These are phyloP conservation scores for Penicillium malachiteum DNA, from an alignment of 495 filamentous ascomycete genomes.

Conservation along the genomic window DNA sequence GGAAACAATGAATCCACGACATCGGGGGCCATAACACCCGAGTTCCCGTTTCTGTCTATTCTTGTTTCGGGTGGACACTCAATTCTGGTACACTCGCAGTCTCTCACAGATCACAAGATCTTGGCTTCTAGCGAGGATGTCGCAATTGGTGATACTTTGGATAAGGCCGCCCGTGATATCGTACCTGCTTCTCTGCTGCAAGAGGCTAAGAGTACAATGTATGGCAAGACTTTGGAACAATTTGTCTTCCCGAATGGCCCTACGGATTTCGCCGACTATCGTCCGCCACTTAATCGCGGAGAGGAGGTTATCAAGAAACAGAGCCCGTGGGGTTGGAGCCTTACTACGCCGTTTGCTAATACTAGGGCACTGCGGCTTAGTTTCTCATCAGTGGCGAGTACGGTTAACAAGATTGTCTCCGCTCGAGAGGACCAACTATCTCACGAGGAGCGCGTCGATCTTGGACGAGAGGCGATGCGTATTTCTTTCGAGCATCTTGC, in stretches of 20 bases:
- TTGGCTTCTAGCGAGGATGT: constrained; percentile 71
- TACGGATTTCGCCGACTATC: constrained; percentile 54
- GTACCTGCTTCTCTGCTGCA: constrained; percentile 55
- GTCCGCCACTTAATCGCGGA: constrained; percentile 49
- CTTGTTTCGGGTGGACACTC: constrained; percentile 95
- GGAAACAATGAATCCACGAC: not conserved
- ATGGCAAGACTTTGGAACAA: constrained; percentile 64
- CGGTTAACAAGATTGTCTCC: constrained; percentile 48
- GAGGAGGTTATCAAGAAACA: constrained; percentile 48
- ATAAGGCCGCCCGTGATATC: constrained; percentile 77
- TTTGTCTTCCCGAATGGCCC: constrained; percentile 70
- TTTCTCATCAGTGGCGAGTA: constrained; percentile 62
- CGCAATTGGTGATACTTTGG: constrained; percentile 80
- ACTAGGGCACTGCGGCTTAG: constrained; percentile 56
- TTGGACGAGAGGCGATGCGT: constrained; percentile 73
- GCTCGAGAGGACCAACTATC: constrained; percentile 18
- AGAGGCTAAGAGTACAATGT: constrained; percentile 58
- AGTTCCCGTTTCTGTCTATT: constrained; percentile 83
- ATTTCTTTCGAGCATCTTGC: constrained; percentile 88
- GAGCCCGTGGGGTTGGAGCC: constrained; percentile 55
- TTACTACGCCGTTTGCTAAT: constrained; percentile 55
- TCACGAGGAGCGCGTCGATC: constrained; percentile 51
- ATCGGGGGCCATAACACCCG: constrained; percentile 16
- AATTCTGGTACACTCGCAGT: constrained; percentile 70
- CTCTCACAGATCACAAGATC: constrained; percentile 64